A percentile compares a stretch with the other conserved stretches of the same genome.
phyloP scores from a whole-genome alignment of 352 stramenopile species.

The Globisporangium okanoganense region DNA sequence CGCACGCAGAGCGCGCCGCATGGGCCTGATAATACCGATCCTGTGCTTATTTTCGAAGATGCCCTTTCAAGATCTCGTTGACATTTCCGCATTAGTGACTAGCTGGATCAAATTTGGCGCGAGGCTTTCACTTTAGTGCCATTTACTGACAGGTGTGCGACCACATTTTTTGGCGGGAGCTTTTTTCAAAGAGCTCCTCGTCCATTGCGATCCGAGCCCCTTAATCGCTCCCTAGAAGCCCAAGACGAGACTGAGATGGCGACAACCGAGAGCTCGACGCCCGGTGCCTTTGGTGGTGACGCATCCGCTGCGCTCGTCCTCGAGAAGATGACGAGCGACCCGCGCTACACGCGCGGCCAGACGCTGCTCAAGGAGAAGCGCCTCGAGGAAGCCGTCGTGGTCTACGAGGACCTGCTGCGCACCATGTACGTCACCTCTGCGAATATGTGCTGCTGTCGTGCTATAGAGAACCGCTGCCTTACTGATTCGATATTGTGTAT shows the following conservation, averaged over 20 bases:
- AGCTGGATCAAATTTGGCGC: too few species aligned
- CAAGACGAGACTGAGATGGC: neutral
- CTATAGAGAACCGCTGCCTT: neutral
- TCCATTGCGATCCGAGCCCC: neutral
- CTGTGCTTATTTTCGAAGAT: neutral
- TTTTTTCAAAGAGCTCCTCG: too few species aligned
- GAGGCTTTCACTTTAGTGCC: too few species aligned
- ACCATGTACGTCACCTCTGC: constrained; percentile 42
- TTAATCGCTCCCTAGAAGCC: too few species aligned
- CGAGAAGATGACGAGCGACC: constrained; percentile 61
- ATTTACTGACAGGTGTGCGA: too few species aligned
- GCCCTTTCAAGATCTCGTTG: neutral
- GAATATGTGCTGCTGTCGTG: neutral
- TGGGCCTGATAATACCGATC: neutral
- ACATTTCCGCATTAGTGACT: neutral
- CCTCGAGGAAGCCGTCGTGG: constrained; percentile 72
- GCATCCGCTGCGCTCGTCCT: constrained; percentile 22
- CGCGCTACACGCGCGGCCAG: constrained; percentile 67
- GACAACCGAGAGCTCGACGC: neutral
- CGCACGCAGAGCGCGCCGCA: neutral
- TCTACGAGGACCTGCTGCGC: constrained; percentile 73
- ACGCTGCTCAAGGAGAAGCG: constrained; percentile 77
- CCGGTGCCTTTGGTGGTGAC: neutral
- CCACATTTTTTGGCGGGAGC: too few species aligned
- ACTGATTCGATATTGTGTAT: neutral